A percentile compares a stretch with the other conserved stretches of the same genome.
phyloP scores from a whole-genome alignment of 352 stramenopile species.

The Globisporangium ultimum region DNA sequence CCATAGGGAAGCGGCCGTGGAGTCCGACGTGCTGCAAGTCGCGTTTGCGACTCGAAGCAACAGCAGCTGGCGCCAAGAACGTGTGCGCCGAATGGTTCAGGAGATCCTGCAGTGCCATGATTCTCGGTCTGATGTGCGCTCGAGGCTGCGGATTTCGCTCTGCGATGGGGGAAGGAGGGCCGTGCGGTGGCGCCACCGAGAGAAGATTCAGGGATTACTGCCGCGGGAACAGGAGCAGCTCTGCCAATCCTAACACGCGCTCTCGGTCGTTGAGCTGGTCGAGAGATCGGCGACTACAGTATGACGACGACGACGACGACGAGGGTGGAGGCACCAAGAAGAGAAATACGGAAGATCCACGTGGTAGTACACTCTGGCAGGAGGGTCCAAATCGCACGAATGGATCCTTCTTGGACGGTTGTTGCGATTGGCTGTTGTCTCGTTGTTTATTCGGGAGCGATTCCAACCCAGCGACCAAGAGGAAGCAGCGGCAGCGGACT shows the following conservation, averaged over 20 bases:
- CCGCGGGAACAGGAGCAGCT: no score
- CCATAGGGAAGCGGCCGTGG: no score
- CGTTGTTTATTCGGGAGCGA: background rate
- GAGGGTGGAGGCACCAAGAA: no score
- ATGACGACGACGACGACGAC: no score
- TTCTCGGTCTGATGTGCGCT: background rate
- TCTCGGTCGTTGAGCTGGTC: no score
- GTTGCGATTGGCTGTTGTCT: background rate
- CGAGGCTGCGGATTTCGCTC: no score
- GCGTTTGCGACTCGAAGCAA: background rate
- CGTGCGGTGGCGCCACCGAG: no score
- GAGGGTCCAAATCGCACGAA: conserved; percentile 1
- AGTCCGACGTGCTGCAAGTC: background rate
- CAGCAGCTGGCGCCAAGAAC: background rate
- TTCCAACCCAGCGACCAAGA: background rate
- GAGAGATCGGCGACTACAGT: no score
- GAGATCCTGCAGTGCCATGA: background rate
- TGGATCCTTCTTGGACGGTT: background rate
- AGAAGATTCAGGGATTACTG: no score
- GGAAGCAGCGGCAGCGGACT: background rate
- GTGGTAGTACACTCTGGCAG: background rate
- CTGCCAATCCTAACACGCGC: no score
- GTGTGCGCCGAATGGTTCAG: background rate
- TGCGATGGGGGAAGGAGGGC: no score
- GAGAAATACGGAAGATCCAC: no score